Percentiles rank a stretch among this genome's conserved stretches.
phyloP scores from a whole-genome alignment of 306 rosid species.

The Cicer yamashitae region DNA sequence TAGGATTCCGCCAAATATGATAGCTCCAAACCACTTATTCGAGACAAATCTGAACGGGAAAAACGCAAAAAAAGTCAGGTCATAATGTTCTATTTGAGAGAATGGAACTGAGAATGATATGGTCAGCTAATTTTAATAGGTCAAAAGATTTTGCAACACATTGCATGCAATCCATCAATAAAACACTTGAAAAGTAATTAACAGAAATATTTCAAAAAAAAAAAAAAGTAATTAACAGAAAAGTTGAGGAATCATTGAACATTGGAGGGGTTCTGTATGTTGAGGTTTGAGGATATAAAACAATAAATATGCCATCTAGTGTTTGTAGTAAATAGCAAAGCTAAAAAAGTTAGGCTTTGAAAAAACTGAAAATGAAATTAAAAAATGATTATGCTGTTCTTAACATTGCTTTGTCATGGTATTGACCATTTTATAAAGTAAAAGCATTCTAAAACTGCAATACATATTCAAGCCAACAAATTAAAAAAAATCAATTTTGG shows the following conservation, averaged over 20 bases:
- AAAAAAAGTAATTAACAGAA: slow-evolving; percentile 28
- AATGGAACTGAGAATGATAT: slow-evolving; percentile 9
- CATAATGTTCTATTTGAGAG: slow-evolving; percentile 21
- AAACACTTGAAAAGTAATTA: neutral
- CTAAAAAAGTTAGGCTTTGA: neutral
- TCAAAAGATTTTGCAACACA: slow-evolving; percentile 16
- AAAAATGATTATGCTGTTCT: neutral
- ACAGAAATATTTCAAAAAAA: too few species aligned
- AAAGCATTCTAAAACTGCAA: slow-evolving; percentile 36
- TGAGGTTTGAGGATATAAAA: slow-evolving; percentile 13
- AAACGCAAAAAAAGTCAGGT: slow-evolving; percentile 23
- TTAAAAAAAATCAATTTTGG: neutral
- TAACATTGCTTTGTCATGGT: slow-evolving; percentile 16
- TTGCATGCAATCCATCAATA: slow-evolving; percentile 14
- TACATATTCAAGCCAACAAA: slow-evolving; percentile 27
- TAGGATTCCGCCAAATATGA: slow-evolving; percentile 79
- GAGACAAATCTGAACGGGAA: slow-evolving; percentile 71
- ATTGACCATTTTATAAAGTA: slow-evolving; percentile 19
- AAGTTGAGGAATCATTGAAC: slow-evolving; percentile 15
- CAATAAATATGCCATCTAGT: slow-evolving; percentile 10
- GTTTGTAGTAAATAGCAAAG: slow-evolving; percentile 33
- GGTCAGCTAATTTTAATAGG: neutral
- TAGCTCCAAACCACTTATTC: slow-evolving; percentile 96
- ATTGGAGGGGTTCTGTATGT: slow-evolving; percentile 16
- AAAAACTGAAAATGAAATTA: slow-evolving; percentile 25